Evolutionary conservation across 352 stramenopile species (phyloP).

Genomic region (Globisporangium lucens): DNA sequence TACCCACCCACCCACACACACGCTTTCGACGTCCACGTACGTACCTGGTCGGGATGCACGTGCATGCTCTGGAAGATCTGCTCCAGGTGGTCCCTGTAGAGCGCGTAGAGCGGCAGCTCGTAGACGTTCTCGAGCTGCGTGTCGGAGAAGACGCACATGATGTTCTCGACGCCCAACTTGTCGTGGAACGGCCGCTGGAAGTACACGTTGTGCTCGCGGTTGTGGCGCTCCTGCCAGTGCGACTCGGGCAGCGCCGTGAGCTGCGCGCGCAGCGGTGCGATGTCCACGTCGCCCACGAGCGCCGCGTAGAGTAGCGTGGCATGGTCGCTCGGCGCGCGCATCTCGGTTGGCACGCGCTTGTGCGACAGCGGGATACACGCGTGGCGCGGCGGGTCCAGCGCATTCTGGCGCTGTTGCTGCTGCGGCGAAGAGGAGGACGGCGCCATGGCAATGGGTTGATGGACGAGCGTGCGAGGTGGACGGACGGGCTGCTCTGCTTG

Average conservation of each 20-base stretch:
- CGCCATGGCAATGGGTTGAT: background rate
- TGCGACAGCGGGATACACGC: constrained; percentile 44
- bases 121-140: constrained; percentile 93
- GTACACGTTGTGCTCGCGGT: constrained; percentile 73
- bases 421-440: background rate
- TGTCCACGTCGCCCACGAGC: constrained; percentile 39
- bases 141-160: constrained; percentile 95
- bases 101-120: constrained; percentile 87
- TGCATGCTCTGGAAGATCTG: constrained; percentile 77
- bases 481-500: background rate
- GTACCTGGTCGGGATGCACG: constrained; percentile 32
- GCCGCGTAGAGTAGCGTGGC: constrained; percentile 35
- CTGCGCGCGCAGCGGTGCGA: constrained; percentile 32
- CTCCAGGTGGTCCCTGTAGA: constrained; percentile 36
- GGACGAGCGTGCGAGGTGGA: background rate
- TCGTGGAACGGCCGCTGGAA: constrained; percentile 93
- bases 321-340: constrained; percentile 39
- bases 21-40: background rate
- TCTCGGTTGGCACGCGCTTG: constrained; percentile 56
- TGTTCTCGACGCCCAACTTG: constrained; percentile 93
- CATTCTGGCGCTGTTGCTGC: constrained; percentile 24
- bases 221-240: constrained; percentile 46
- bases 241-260: constrained; percentile 30
- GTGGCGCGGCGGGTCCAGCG: constrained; percentile 32
- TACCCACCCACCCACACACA: background rate